Base-by-base conservation (phyloP, 1,284 basidiomycete species). In the Neonothopanus nambi region DNA sequence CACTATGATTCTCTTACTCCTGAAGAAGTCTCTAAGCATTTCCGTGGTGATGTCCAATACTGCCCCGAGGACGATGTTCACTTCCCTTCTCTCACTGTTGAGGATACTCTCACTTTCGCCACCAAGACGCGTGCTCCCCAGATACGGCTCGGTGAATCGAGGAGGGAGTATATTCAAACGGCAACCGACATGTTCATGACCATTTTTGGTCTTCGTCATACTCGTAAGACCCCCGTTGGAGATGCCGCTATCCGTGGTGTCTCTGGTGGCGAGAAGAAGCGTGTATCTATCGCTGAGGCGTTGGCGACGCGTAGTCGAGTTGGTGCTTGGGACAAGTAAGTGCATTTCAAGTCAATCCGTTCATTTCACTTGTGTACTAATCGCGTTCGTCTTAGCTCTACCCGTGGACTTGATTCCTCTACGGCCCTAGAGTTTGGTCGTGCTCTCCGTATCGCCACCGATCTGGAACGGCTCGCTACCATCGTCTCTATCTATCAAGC, bases 231-330 rank as follows among this genome's bases (percentile, higher is more conserved):
- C 0, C 74, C 74, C 20, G 87, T 93, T 43, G 91, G 91, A 8
- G 82, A 91, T 67, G 82, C 82, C 9, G 78, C 77, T 21, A 77
- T 91, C n/a, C 76, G 88, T 4, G 90, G 89, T 54, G 83, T 92
- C 8, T 84, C 81, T 45, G 90, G 89, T 17, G 90, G 91, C n/a
- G 81, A 89, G 73, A 85, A 87, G 70, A 89, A 89, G 68, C 81
- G 91, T 37, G 89, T 92, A 0, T 88, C 85, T 0, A 88, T 93
- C 59, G 78, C 82, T 9, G 91, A 93, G 68, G 76, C 81, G 9
- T 68, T 92, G 42, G 80, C 82, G 0, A 76, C 80, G 13, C 72
- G 84, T 30, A 77, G 78, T 41, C 75, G 78, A 30, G 72, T 92
- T 26, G 78, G 77, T 39, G 74, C 78, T 12, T 92, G 89, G 89